Evolutionary conservation across 2,329 filamentous ascomycete species (phyloP), one percentile per base, ranked within the genome.

Genomic region (Fusarium liriodendri): DNA sequence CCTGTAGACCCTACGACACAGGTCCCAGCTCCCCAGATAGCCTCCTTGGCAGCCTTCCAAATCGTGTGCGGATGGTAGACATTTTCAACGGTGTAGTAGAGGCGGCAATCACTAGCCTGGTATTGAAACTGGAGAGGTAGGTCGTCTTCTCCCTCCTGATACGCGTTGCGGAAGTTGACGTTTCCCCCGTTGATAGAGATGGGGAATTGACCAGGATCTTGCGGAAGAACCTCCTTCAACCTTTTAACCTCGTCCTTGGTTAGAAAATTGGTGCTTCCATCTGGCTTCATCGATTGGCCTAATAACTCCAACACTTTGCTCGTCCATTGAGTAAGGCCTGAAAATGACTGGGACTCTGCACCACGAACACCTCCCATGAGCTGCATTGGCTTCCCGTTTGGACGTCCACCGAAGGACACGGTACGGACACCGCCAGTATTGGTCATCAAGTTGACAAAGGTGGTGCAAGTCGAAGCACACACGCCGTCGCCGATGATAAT

Each of bases 101-200:
- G 62, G 2, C 69, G 62, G 13, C 71, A 69, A 3, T 73, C 70
- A 1, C 59, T 69, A 13, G 71, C 71, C 13, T 73, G 62, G 22
- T 73, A 73, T 29, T 66, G 47, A n/a, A 73, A 73, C 27, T 73
- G 71, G 2, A 73, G 54, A 2, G 71, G 69, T 0, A 66, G 45
- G 5, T 57, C 55, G 1, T 64, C 32, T 2, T 67, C 50, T 3
- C 70, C 62, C 8, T 57, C 27, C 4, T 47, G 61, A 10, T 73
- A 73, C 14, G 62, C 52, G 16, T 61, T 73, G 0, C 32, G 37
- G 6, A 57, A 29, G 38, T 73, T 73, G 10, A 73, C 58, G 2
- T 27, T 27, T 18, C 59, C 65, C 4, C 40, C 37, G 1, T 35
- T 40, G 7, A 66, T 50, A 6, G 22, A 8, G 9, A 66, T 29